Evolutionary conservation across 1,139 yeast species (phyloP), one percentile per base, ranked within the genome.

Genomic region (Suhomyces kunorum): DNA sequence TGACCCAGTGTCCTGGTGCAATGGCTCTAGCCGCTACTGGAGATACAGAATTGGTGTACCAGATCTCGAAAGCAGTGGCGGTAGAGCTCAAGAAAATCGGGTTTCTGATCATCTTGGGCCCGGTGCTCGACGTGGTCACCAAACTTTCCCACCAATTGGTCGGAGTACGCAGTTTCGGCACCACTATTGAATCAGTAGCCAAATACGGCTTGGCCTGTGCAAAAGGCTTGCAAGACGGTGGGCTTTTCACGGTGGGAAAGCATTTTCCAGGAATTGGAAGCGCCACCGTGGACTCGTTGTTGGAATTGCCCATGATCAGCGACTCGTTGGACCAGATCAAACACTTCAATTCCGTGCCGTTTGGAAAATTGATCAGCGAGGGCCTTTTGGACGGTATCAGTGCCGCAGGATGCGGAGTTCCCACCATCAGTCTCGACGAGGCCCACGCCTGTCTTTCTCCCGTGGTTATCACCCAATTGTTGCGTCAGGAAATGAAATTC

Each of bases 331-430:
- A 73, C 34, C 83, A 79, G 54, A 64, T 81, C 28, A 74, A 74
- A 41, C 68, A 70, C 31, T 71, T 72, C 48, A 76, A 78, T 48
- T 61, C 74, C 38, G 64, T 74, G 12, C 85, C 87, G 2, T 81
- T 80, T 51, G 72, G 73, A 11, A 65, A 67, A 39, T 63, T 80
- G 34, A 74, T 78, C 30, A 68, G 74, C 33, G 72, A 66, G 31
- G 68, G 67, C n/a, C 45, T 69, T 6, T 58, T 81, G 29, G 85
- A 81, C 54, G 80, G 85, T 0, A 61, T 80, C 19, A 68, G 76
- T 61, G 83, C 78, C 4, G 82, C 85, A n/a, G 85, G 85, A 4
- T 80, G 84, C 47, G 84, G 83, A 4, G 75, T 80, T n/a, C 87
- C 87, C 1, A 75, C 78, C 36, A 72, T 81, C 13, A 69, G 80